phyloP scores from a whole-genome alignment of 2,329 filamentous ascomycete species.

The Calonectria pseudoturangicola region DNA sequence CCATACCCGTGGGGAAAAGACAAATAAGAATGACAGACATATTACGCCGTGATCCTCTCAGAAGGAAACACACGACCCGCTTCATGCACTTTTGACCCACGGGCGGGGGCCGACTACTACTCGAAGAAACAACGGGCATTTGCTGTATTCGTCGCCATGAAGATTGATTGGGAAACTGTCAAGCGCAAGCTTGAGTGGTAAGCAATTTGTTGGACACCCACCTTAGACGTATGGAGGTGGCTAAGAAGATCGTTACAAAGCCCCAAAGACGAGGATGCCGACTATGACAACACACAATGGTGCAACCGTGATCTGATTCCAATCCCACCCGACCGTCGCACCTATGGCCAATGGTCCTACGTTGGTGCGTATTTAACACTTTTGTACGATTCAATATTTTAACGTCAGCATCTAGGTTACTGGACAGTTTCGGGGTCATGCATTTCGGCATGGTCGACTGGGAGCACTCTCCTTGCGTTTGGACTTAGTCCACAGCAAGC shows the following conservation, averaged over 20 bases:
- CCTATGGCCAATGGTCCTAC: constrained; percentile 52
- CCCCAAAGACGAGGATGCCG: constrained; percentile 53
- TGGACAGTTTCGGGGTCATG: constrained; percentile 52
- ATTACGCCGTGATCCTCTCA: constrained; percentile 20
- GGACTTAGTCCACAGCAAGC: constrained; percentile 54
- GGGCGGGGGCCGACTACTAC: constrained; percentile 18
- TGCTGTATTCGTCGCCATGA: constrained; percentile 30
- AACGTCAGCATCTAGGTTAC: constrained; percentile 39
- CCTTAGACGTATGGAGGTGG: neutral
- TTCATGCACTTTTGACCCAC: constrained; percentile 33
- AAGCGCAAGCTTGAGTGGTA: constrained; percentile 43
- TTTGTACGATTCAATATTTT: neutral
- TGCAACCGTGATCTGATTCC: constrained; percentile 58
- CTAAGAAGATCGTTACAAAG: constrained; percentile 30
- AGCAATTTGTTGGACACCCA: neutral
- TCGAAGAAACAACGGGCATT: constrained; percentile 22
- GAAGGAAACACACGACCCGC: constrained; percentile 25
- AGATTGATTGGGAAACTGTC: constrained; percentile 37
- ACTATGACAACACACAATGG: constrained; percentile 57
- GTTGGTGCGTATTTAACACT: constrained; percentile 45
- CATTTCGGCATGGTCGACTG: constrained; percentile 53
- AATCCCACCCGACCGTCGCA: constrained; percentile 53
- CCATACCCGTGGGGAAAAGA: constrained; percentile 25
- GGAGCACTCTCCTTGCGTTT: constrained; percentile 52
- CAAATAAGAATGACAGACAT: constrained; percentile 39